These are phyloP conservation scores for Fusarium succisae DNA, from an alignment of 2,329 filamentous ascomycete genomes.

Conservation along the genomic window DNA sequence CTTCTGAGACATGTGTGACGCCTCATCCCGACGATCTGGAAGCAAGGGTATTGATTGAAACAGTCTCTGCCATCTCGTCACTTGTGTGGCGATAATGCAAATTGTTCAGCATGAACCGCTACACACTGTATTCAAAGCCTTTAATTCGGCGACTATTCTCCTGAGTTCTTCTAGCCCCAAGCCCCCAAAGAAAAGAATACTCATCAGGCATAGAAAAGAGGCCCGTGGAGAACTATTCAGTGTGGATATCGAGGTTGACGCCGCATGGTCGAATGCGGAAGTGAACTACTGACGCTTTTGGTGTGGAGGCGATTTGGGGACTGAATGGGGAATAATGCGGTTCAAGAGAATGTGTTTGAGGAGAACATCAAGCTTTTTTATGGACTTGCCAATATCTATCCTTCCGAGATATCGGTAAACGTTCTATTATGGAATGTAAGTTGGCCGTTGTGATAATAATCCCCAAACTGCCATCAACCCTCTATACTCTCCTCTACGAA, in stretches of 20 bases:
- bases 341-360: not conserved
- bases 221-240: not conserved
- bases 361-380: not conserved
- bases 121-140: not conserved
- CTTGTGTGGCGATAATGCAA: not conserved
- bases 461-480: not conserved
- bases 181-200: not conserved
- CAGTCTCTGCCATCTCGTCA: not conserved
- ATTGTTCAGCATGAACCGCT: not conserved
- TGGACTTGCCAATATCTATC: not conserved
- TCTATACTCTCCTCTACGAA: not conserved
- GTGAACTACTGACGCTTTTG: not conserved
- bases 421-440: not conserved
- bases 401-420: not conserved
- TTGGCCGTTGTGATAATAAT: not conserved
- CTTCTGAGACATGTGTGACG: not conserved
- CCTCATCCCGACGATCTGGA: not conserved
- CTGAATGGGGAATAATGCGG: not conserved
- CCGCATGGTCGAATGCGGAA: slow-evolving; percentile 22
- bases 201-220: not conserved
- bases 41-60: not conserved
- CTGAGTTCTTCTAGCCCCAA: not conserved
- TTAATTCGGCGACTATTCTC: not conserved
- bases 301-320: not conserved
- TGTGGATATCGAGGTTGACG: slow-evolving; percentile 10